Percentiles rank a stretch among this genome's conserved stretches.
Conservation (phyloP, 2,329 filamentous ascomycete genomes). For the Colletotrichum sp. region DNA sequence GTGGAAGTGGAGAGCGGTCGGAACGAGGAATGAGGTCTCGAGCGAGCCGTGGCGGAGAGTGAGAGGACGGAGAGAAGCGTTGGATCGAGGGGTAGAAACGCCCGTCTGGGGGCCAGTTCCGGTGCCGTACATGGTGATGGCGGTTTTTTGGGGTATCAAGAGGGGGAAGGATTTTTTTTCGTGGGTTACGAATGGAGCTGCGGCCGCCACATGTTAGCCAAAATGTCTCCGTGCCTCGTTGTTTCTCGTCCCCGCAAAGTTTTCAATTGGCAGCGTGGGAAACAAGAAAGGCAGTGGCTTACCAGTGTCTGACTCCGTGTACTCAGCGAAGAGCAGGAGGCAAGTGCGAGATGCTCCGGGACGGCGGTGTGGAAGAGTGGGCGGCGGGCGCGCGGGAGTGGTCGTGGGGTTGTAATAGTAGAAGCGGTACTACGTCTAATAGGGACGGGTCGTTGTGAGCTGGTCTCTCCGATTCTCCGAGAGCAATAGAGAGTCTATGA, state of each 20-base stretch:
- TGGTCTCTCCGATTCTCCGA: conserved; percentile 10
- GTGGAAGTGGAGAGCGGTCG: conserved; percentile 94
- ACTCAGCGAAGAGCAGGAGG: conserved; percentile 47
- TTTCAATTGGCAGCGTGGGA: neutral
- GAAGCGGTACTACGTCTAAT: neutral
- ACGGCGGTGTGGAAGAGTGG: neutral
- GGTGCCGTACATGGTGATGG: conserved; percentile 80
- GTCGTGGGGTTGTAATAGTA: neutral
- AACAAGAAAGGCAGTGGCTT: neutral
- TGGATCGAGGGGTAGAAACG: conserved; percentile 94
- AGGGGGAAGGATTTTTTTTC: conserved; percentile 19
- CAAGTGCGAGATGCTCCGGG: conserved; percentile 16
- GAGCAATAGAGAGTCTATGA: conserved; percentile 20
- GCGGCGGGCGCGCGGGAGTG: neutral
- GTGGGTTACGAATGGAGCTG: conserved; percentile 17
- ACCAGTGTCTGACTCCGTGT: conserved; percentile 33
- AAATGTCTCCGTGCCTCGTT: neutral
- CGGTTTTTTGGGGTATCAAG: conserved; percentile 45
- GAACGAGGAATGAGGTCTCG: conserved; percentile 94
- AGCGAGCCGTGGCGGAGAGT: conserved; percentile 92
- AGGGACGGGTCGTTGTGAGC: conserved; percentile 4
- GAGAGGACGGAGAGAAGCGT: conserved; percentile 88
- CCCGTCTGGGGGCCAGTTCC: conserved; percentile 88
- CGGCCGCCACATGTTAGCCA: conserved; percentile 8
- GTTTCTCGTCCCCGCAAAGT: neutral